Evolutionary conservation across 805 yeast species (phyloP).

Genomic region (Saturnispora kantuleensis): DNA sequence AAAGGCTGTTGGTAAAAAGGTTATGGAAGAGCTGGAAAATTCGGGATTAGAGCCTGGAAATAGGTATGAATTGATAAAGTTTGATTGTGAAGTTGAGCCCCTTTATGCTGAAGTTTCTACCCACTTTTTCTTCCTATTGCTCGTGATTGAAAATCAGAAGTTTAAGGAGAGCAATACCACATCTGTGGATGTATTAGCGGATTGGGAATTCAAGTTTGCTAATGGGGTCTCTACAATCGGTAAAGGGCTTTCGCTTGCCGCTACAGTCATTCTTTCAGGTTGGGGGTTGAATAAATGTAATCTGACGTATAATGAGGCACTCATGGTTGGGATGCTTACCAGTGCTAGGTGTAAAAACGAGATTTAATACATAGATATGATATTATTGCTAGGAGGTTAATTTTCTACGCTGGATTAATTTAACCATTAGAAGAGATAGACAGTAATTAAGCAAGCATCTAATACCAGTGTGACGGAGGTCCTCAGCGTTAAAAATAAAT

Average conservation of each 20-base stretch:
- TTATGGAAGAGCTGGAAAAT: neutral
- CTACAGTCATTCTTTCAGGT: constrained; percentile 3
- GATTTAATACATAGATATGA: neutral
- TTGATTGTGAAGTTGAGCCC: constrained; percentile 3
- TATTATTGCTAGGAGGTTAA: neutral
- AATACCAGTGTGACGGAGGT: no score
- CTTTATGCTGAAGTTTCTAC: neutral
- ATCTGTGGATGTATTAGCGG: constrained; percentile 1
- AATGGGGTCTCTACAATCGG: constrained; percentile 1
- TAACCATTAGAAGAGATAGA: no score
- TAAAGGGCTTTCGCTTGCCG: constrained; percentile 2
- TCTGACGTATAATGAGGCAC: neutral
- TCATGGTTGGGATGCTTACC: constrained; percentile 1
- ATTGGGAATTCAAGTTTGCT: constrained; percentile 3
- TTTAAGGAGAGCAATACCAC: neutral
- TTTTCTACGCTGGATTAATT: no score
- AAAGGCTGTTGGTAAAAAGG: neutral
- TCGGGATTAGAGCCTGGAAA: constrained; percentile 1
- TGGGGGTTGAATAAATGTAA: constrained; percentile 1
- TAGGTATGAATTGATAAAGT: constrained; percentile 2
- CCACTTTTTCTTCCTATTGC: neutral
- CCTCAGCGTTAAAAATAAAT: no score
- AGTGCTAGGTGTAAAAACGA: neutral
- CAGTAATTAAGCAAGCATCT: neutral
- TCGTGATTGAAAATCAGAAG: neutral